Conservation (phyloP, 2,329 filamentous ascomycete species). For the Aspergillus tanneri region DNA sequence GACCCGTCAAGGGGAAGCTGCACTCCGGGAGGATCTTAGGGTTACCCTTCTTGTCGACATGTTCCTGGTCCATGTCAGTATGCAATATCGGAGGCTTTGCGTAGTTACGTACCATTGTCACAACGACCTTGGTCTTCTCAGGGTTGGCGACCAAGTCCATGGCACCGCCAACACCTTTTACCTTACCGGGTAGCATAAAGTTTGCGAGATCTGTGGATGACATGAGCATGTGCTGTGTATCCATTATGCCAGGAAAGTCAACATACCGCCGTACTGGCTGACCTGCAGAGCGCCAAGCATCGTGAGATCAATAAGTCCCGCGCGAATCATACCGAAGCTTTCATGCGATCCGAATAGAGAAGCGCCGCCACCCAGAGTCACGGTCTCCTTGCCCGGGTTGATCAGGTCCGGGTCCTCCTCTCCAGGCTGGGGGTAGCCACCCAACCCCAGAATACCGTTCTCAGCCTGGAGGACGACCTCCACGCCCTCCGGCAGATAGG, state of each 20-base stretch:
- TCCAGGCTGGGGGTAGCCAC: conserved; percentile 69
- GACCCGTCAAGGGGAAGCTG: conserved; percentile 65
- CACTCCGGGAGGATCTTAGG: conserved; percentile 65
- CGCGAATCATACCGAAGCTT: conserved; percentile 84
- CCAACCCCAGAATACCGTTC: conserved; percentile 82
- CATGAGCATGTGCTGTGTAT: conserved; percentile 4
- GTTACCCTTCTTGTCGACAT: conserved; percentile 67
- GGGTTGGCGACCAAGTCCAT: conserved; percentile 76
- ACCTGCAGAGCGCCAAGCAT: conserved; percentile 84
- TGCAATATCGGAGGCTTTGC: background rate
- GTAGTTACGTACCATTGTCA: conserved; percentile 52
- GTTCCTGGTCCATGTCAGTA: conserved; percentile 45
- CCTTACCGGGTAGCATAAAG: conserved; percentile 87
- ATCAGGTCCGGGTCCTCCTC: conserved; percentile 75
- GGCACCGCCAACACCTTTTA: conserved; percentile 78
- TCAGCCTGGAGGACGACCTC: conserved; percentile 83
- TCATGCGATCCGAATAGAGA: conserved; percentile 77
- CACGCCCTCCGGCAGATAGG: conserved; percentile 66
- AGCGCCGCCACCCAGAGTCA: conserved; percentile 73
- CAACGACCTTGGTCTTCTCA: conserved; percentile 69
- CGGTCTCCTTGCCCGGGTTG: conserved; percentile 86
- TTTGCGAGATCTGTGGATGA: conserved; percentile 67
- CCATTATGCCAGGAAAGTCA: too few relatives aligned
- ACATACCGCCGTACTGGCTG: conserved; percentile 60
- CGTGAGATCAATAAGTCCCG: conserved; percentile 78